Evolutionary conservation across 768 basidiomycete genomes (phyloP), one percentile per base, ranked within the genome.

Genomic region (Cantharellus anzutake): DNA sequence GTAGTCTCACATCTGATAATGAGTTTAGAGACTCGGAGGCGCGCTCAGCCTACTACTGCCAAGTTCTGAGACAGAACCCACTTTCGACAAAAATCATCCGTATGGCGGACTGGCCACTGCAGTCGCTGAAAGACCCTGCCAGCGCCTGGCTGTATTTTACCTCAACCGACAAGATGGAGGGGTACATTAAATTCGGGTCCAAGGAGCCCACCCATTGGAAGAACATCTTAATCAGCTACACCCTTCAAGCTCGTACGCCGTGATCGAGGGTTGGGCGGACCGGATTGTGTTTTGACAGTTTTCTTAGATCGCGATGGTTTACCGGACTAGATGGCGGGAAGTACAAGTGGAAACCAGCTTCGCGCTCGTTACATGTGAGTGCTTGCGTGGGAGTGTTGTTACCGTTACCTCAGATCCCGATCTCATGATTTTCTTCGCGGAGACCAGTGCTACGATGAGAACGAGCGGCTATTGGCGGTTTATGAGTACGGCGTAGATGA

Each of bases 401-500:
- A 14, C 55, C 7, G 5, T 16, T 52, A 38, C 4, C 41, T 51
- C 41, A 53, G 11, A 48, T 29, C 20, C 20, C 20, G 20, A 29
- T 29, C 20, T 29, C 34, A 11, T 35, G 7, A 55, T 35, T 7
- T 55, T 35, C n/a, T 11, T 11, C 52, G 11, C 52, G 7, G 11
- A 11, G 59, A 16, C 53, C 64, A 86, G 86, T 83, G 83, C 63
- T 62, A 79, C 57, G 83, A 87, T 62, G 78, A 77, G 48, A 78
- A 79, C 50, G 76, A 75, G 5, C 74, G 70, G 16, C 60, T 66
- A 5, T 66, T 86, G 51, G 86, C 86, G 0, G 71, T 76, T 34
- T 89, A 84, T 82, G 84, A 86, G 65, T 79, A 14, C 79, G 76
- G 69, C 71, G 75, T 62, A 84, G 84, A 3, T 74, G 75, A 56